Evolutionary conservation across 345 rosid species (phyloP).

Genomic region (Linum trigynum): DNA sequence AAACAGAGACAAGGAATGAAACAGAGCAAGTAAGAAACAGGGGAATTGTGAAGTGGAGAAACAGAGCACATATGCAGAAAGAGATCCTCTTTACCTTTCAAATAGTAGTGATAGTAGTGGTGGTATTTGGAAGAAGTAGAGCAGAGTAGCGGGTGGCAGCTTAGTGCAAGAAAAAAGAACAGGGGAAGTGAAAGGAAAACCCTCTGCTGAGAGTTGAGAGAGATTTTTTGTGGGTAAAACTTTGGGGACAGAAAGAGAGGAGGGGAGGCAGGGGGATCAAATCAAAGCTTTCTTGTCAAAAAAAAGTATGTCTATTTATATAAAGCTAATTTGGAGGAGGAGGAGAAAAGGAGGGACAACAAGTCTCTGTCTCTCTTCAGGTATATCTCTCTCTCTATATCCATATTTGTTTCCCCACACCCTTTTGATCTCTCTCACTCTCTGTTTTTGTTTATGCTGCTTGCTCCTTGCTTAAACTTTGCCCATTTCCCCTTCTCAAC

Average conservation of each 20-base stretch:
- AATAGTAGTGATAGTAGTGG: too few relatives aligned
- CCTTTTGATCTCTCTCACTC: conserved; percentile 15
- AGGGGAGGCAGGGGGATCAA: conserved; percentile 21
- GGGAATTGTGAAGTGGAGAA: conserved; percentile 9
- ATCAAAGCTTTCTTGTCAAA: conserved; percentile 48
- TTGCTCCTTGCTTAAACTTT: conserved; percentile 35
- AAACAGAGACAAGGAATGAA: conserved; percentile 5
- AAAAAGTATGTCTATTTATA: not conserved
- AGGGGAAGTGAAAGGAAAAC: not conserved
- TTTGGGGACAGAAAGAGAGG: conserved; percentile 7
- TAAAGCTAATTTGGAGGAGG: conserved; percentile 4
- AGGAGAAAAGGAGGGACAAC: conserved; percentile 39
- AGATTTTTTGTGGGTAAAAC: not conserved
- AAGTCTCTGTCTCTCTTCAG: conserved; percentile 33
- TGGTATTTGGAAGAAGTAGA: too few relatives aligned
- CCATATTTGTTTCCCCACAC: not conserved
- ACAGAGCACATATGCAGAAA: too few relatives aligned
- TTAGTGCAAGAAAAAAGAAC: not conserved
- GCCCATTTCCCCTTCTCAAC: conserved; percentile 7
- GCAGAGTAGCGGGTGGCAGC: too few relatives aligned
- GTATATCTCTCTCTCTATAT: conserved; percentile 10
- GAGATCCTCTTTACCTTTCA: too few relatives aligned
- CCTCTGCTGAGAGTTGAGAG: conserved; percentile 10
- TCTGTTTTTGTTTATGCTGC: conserved; percentile 27
- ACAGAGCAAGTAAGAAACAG: conserved; percentile 21